phyloP scores from a whole-genome alignment of 805 yeast species.

The Saccharomyces mikatae region DNA sequence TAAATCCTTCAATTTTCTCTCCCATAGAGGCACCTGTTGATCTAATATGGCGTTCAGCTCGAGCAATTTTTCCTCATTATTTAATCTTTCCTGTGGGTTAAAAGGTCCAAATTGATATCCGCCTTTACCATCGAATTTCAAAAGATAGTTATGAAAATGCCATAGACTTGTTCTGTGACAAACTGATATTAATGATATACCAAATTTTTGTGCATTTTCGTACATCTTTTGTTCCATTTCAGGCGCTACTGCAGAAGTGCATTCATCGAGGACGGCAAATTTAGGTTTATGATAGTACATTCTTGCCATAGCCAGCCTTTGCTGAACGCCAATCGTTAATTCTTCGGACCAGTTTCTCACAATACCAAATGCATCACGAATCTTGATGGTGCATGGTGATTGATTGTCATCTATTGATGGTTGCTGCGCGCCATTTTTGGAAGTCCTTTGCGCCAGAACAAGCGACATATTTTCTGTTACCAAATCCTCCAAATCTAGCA shows the following conservation, averaged over 20 bases:
- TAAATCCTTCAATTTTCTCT: slow-evolving; percentile 58
- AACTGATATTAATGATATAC: slow-evolving; percentile 78
- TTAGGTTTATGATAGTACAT: slow-evolving; percentile 84
- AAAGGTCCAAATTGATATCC: slow-evolving; percentile 54
- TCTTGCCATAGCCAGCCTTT: slow-evolving; percentile 86
- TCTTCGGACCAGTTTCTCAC: slow-evolving; percentile 83
- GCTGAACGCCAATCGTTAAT: slow-evolving; percentile 85
- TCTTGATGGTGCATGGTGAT: slow-evolving; percentile 11
- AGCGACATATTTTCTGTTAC: slow-evolving; percentile 38
- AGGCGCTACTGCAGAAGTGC: slow-evolving; percentile 89
- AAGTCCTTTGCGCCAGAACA: slow-evolving; percentile 22
- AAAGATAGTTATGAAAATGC: slow-evolving; percentile 78
- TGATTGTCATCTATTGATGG: neutral
- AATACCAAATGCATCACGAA: slow-evolving; percentile 53
- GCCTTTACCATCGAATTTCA: slow-evolving; percentile 83
- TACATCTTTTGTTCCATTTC: slow-evolving; percentile 88
- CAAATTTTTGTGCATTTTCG: slow-evolving; percentile 65
- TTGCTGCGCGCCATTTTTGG: neutral
- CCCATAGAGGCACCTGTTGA: slow-evolving; percentile 60
- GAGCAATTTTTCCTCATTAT: slow-evolving; percentile 70
- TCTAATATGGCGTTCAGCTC: slow-evolving; percentile 55
- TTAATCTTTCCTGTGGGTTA: slow-evolving; percentile 64
- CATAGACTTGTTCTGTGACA: slow-evolving; percentile 89
- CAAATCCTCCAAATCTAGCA: slow-evolving; percentile 54
- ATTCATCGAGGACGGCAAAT: slow-evolving; percentile 92